Conservation (phyloP, 768 basidiomycete species). For the Suillus clintonianus region DNA sequence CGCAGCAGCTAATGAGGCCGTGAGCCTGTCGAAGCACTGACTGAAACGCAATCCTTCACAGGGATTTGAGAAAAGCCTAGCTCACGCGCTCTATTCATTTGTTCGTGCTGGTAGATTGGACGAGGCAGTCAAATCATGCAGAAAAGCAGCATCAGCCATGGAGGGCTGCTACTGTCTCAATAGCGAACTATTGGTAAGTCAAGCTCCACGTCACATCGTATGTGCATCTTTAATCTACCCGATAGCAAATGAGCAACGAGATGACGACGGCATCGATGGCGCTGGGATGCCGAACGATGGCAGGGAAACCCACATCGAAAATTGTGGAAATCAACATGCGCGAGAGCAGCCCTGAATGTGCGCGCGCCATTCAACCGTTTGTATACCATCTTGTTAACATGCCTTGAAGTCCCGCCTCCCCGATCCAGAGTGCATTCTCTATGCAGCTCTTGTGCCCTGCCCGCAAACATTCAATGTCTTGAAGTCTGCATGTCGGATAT, state of each 20-base stretch:
- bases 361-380: slow-evolving; percentile 8
- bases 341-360: slow-evolving; percentile 79
- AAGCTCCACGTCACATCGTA: not conserved
- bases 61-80: slow-evolving; percentile 80
- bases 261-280: slow-evolving; percentile 47
- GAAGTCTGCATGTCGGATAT: slow-evolving; percentile 76
- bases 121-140: slow-evolving; percentile 80
- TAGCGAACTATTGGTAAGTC: slow-evolving; percentile 72
- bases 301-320: slow-evolving; percentile 75
- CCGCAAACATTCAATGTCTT: slow-evolving; percentile 65
- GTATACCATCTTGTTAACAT: not conserved
- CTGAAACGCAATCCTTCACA: slow-evolving; percentile 28
- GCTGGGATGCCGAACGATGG: slow-evolving; percentile 50
- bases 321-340: slow-evolving; percentile 89
- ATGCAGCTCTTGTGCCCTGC: slow-evolving; percentile 81
- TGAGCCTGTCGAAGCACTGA: slow-evolving; percentile 36
- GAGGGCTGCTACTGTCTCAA: slow-evolving; percentile 80
- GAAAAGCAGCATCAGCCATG: slow-evolving; percentile 86
- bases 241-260: slow-evolving; percentile 50
- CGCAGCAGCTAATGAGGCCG: slow-evolving; percentile 79
- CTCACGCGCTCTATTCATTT: slow-evolving; percentile 77
- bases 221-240: slow-evolving; percentile 35
- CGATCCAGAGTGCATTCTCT: slow-evolving; percentile 78
- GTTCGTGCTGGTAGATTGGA: slow-evolving; percentile 85
- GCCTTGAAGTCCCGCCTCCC: slow-evolving; percentile 52